Conservation (phyloP, 2,329 filamentous ascomycete genomes). For the Trichoderma citrinoviride region DNA sequence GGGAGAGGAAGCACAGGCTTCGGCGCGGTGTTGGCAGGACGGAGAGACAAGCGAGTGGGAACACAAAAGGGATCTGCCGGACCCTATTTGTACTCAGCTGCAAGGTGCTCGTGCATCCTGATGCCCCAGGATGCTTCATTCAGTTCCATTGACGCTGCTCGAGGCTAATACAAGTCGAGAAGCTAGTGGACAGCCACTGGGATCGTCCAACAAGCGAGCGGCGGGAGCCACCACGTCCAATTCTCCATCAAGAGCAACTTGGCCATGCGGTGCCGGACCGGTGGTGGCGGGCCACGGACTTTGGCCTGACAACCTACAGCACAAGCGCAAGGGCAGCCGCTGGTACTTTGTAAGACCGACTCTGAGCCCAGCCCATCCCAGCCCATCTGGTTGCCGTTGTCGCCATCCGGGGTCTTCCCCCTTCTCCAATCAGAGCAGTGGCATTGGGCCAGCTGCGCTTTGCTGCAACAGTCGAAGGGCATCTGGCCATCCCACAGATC, state of each 20-base stretch:
- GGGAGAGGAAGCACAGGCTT: constrained; percentile 16
- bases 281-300: neutral
- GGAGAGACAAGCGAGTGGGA: constrained; percentile 7
- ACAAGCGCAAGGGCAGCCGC: too few relatives aligned
- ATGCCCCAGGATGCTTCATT: neutral
- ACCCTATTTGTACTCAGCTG: constrained; percentile 17
- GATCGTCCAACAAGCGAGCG: constrained; percentile 12
- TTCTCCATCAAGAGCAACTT: constrained; percentile 3
- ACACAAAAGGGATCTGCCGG: constrained; percentile 14
- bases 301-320: neutral
- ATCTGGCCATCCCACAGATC: constrained; percentile 7
- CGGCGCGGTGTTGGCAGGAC: neutral
- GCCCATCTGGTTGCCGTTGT: neutral
- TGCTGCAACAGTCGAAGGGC: neutral
- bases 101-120: neutral
- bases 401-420: neutral
- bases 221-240: neutral
- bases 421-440: neutral
- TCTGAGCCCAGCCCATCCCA: too few relatives aligned
- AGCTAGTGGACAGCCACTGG: constrained; percentile 11
- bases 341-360: neutral
- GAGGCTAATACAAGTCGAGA: neutral
- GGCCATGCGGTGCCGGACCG: neutral
- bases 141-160: neutral
- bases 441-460: constrained; percentile 1